Evolutionary conservation across 257 asterid genomes (phyloP).

Genomic region (Fraxinus cuspidata): DNA sequence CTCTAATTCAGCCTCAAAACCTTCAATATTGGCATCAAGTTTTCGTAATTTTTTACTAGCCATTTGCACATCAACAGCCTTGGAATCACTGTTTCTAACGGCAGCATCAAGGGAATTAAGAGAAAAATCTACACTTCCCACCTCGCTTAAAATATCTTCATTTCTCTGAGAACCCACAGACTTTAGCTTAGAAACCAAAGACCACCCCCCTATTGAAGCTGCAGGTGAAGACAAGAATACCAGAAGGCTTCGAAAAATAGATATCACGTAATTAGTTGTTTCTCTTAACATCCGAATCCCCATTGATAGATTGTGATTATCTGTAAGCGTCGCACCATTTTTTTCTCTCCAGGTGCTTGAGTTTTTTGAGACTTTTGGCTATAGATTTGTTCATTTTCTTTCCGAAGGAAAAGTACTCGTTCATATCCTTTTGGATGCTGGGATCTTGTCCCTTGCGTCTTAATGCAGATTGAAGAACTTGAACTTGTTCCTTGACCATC

Average conservation of each 20-base stretch:
- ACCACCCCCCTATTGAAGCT: slow-evolving; percentile 27
- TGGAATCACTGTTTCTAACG: slow-evolving; percentile 26
- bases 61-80: slow-evolving; percentile 30
- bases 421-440: slow-evolving; percentile 39
- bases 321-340: slow-evolving; percentile 2
- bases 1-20: slow-evolving; percentile 36
- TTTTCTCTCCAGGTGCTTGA: slow-evolving; percentile 61
- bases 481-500: slow-evolving; percentile 45
- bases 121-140: slow-evolving; percentile 45
- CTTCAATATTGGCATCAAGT: slow-evolving; percentile 41
- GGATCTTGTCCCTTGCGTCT: slow-evolving; percentile 58
- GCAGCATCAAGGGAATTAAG: slow-evolving; percentile 37
- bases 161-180: slow-evolving; percentile 20
- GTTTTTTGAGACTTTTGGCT: slow-evolving; percentile 42
- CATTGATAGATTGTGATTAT: not conserved
- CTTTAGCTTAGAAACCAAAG: slow-evolving; percentile 36
- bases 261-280: slow-evolving; percentile 11
- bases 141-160: slow-evolving; percentile 21
- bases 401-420: slow-evolving; percentile 31
- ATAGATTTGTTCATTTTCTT: slow-evolving; percentile 10
- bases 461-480: slow-evolving; percentile 62
- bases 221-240: no score
- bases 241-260: no score
- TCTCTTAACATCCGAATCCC: slow-evolving; percentile 21
- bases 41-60: slow-evolving; percentile 38